Evolutionary conservation across 2,329 filamentous ascomycete genomes (phyloP).

Genomic region (Niveomyces coronatus): DNA sequence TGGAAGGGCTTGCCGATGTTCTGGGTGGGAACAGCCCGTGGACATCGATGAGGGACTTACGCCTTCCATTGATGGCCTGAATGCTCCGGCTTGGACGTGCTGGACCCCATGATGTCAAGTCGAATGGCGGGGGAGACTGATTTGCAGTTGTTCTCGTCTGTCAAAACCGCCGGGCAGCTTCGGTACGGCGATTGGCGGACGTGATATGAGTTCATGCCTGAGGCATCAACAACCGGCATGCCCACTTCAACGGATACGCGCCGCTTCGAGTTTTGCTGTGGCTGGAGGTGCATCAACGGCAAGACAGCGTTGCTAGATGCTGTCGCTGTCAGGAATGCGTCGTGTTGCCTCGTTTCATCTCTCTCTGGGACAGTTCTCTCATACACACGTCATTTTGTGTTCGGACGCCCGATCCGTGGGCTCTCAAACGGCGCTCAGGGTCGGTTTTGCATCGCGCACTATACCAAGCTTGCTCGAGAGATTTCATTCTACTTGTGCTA

Average conservation of each 20-base stretch:
- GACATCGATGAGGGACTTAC: constrained; percentile 27
- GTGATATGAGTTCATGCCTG: constrained; percentile 19
- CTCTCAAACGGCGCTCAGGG: too few species aligned
- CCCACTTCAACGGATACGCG: too few species aligned
- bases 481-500: too few species aligned
- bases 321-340: not conserved
- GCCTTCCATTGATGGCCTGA: constrained; percentile 41
- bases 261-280: not conserved
- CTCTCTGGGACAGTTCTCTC: too few species aligned
- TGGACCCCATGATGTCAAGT: constrained; percentile 42
- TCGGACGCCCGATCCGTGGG: too few species aligned
- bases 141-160: constrained; percentile 18
- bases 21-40: not conserved
- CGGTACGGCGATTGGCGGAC: constrained; percentile 17
- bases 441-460: too few species aligned
- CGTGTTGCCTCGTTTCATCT: too few species aligned
- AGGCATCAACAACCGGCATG: too few species aligned
- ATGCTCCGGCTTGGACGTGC: constrained; percentile 41
- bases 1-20: constrained; percentile 7
- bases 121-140: constrained; percentile 12
- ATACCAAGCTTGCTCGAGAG: too few species aligned
- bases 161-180: constrained; percentile 26
- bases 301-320: not conserved
- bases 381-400: not conserved
- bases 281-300: not conserved